phyloP scores from a whole-genome alignment of 2,329 filamentous ascomycete species.

The Trichophyton verrucosum region DNA sequence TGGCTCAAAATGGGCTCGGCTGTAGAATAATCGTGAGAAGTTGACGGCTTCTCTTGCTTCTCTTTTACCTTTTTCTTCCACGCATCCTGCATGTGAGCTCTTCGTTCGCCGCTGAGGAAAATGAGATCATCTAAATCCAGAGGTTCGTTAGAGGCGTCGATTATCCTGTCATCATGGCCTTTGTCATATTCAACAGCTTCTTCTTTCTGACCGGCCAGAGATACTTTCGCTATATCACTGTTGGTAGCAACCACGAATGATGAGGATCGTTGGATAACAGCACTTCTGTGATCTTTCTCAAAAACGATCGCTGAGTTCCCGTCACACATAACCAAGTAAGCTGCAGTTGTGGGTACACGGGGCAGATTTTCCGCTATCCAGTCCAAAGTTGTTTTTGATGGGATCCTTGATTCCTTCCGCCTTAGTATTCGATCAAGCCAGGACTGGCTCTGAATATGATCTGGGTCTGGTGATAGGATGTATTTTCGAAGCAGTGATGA shows the following conservation, averaged over 20 bases:
- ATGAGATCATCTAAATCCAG: conserved; percentile 20
- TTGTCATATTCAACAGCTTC: neutral
- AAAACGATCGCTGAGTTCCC: conserved; percentile 37
- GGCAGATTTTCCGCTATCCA: conserved; percentile 26
- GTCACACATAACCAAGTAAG: conserved; percentile 46
- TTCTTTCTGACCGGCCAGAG: conserved; percentile 4
- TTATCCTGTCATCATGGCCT: conserved; percentile 9
- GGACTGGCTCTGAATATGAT: neutral
- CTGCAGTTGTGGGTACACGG: conserved; percentile 37
- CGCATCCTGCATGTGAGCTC: conserved; percentile 26
- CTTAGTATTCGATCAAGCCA: conserved; percentile 3
- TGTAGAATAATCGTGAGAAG: conserved; percentile 4
- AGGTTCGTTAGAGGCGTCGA: conserved; percentile 12
- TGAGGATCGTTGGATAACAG: conserved; percentile 33
- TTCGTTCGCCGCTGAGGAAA: conserved; percentile 25
- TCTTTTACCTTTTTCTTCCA: conserved; percentile 24
- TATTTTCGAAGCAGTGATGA: conserved; percentile 39
- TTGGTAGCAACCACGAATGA: conserved; percentile 48
- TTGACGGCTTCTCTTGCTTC: conserved; percentile 3
- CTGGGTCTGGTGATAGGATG: conserved; percentile 23
- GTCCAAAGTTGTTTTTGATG: conserved; percentile 10
- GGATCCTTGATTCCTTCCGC: neutral
- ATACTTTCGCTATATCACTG: conserved; percentile 33
- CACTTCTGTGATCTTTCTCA: conserved; percentile 44
- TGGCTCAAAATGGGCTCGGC: conserved; percentile 4